Evolutionary conservation across 176 grass and related monocot species (phyloP).

Genomic region (Dactylis glomerata): DNA sequence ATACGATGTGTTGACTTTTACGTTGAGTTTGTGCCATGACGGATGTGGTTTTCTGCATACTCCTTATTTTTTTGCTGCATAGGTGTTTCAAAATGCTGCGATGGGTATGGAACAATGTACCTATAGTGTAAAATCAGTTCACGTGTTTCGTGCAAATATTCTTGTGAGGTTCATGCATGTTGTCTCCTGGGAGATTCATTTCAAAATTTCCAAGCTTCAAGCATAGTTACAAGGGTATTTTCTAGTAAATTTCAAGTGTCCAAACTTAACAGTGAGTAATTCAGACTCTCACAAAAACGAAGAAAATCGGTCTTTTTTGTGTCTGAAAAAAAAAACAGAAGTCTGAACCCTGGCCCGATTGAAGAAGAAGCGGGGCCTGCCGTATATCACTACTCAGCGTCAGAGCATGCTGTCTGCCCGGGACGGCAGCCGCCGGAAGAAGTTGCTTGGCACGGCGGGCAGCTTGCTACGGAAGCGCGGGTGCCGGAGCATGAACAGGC

Average conservation of each 20-base stretch:
- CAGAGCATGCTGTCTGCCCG: slow-evolving; percentile 78
- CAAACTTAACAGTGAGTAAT: not conserved
- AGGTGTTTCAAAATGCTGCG: no score
- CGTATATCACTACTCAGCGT: not conserved
- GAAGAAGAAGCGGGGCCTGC: not conserved
- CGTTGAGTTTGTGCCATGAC: no score
- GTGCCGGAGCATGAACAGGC: slow-evolving; percentile 72
- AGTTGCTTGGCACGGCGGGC: slow-evolving; percentile 74
- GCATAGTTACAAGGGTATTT: not conserved
- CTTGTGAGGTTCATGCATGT: not conserved
- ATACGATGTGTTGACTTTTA: no score
- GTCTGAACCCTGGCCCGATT: not conserved
- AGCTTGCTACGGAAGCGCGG: slow-evolving; percentile 76
- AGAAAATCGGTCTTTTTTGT: not conserved
- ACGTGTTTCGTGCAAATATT: not conserved
- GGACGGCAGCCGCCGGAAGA: slow-evolving; percentile 82
- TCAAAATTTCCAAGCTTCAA: not conserved
- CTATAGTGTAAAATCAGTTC: no score
- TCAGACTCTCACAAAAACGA: not conserved
- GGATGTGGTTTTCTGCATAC: no score
- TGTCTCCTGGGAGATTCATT: not conserved
- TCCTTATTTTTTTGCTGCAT: no score
- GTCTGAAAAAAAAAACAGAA: not conserved
- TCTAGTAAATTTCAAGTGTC: slow-evolving; percentile 3
- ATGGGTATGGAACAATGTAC: no score